These are phyloP conservation scores for Neurospora africana DNA, from an alignment of 495 filamentous ascomycete species.

Conservation along the genomic window DNA sequence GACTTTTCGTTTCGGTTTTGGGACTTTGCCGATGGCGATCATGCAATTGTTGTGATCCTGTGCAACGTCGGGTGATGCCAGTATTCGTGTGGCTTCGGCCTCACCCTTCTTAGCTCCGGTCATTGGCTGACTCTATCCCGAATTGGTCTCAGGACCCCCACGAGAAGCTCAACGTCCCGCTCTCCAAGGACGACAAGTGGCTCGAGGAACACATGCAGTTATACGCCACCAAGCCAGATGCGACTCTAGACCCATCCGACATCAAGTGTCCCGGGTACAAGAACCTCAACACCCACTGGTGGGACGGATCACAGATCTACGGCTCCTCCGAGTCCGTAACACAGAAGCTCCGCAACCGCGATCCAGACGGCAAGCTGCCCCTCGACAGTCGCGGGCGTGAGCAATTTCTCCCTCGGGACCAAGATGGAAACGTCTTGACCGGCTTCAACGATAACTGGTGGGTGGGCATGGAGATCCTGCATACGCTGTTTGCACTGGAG, in stretches of 20 bases:
- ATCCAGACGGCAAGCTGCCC: slow-evolving; percentile 24
- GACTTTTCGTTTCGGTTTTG: neutral
- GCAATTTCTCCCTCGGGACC: slow-evolving; percentile 27
- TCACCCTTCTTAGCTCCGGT: neutral
- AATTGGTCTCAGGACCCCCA: neutral
- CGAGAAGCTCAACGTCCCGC: slow-evolving; percentile 19
- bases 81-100: neutral
- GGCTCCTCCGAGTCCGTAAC: slow-evolving; percentile 29
- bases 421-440: slow-evolving; percentile 22
- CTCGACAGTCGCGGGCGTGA: slow-evolving; percentile 15
- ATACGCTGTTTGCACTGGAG: slow-evolving; percentile 35
- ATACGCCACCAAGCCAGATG: slow-evolving; percentile 19
- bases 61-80: neutral
- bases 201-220: slow-evolving; percentile 21
- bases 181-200: slow-evolving; percentile 23
- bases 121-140: neutral
- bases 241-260: slow-evolving; percentile 21
- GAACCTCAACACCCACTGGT: slow-evolving; percentile 34
- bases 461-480: slow-evolving; percentile 32
- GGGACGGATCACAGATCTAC: slow-evolving; percentile 37
- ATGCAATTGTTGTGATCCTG: neutral
- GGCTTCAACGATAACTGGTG: slow-evolving; percentile 38
- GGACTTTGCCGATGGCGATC: neutral
- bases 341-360: slow-evolving; percentile 16
- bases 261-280: slow-evolving; percentile 25